Base-by-base conservation (phyloP, 176 grass and related monocot species). In the Saccharum spontaneum region DNA sequence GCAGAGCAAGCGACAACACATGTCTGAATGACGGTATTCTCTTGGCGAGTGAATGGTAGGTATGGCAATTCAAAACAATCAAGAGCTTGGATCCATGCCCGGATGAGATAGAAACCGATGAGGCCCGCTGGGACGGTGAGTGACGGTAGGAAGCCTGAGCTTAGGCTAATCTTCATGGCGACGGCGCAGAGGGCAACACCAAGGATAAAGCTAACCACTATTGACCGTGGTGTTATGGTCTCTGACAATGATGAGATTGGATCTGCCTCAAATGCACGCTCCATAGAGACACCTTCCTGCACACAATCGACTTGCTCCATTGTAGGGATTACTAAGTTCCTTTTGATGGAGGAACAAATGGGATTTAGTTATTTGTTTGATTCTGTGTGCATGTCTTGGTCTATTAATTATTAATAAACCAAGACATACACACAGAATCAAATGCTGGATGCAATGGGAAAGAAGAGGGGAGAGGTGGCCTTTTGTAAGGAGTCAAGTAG, bases 121-220 rank as follows among this genome's bases (percentile, higher is more conserved):
- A 88, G 86, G 16, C 86, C 80, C 3, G 49, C 79, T 0, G 86
- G 86, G 65, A 88, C 76, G 13, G 49, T 70, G 1, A 88, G 73
- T 7, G 79, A 82, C 0, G 79, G 86, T 20, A 88, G 73, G 79
- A 88, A 87, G 18, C 86, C 86, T 3, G 86, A 87, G 72, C 2
- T 82, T 0, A 87, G 50, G 26, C 71, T 87, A 39, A 87, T 60
- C 72, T 87, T 87, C 86, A 87, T 82, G 63, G 86, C 86, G 6
- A 87, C 72, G 13, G 68, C 72, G 0, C 72, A 82, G 1, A 87
- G 86, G 11, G 63, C 45, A 17, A 13, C 30, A 2, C 72, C 18
- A 3, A 87, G 72, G 63, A 87, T 24, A 10, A 87, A 3, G 72
- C 86, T 87, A 15, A 82, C 79, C 71, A 15, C 72, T 73, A 87